Evolutionary conservation across 495 filamentous ascomycete species (phyloP), one percentile per base, ranked within the genome.

Genomic region (Penicillium samsonianum): DNA sequence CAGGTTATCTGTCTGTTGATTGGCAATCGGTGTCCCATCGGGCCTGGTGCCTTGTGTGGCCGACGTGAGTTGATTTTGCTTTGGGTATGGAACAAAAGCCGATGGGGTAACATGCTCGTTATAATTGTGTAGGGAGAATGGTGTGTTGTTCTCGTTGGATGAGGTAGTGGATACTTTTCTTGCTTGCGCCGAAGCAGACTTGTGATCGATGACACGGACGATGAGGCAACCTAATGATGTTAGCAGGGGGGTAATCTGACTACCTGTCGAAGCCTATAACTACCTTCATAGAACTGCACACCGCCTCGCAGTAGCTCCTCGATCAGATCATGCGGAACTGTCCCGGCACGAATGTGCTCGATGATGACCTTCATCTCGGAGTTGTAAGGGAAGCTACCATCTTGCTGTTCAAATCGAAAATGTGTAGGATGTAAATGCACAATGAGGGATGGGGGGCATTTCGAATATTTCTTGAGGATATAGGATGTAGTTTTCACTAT

Each of bases 401-500:
- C 91, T 74, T 96, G 92, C 58, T 91, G 85, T 61, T 98, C 94
- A 71, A 99, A 96, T 47, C 90, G 88, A 68, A 96, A 97, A 73
- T 96, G 84, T 5, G 80, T 88, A 4, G 85, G 82, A 67, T 96
- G 86, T 1, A 99, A 75, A 72, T 98, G 92, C 35, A 99, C 73
- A 41, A 92, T 84, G 9, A 98, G 76, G 11, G 91, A 96, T 0
- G 95, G 93, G 12, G 83, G 83, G 10, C 76, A 77, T 62, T 87
- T 92, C 5, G 80, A 74, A 70, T 86, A 95, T 75, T 93, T 96
- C 64, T 82, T 84, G 2, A 98, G 82, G 45, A 98, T 90, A 65
- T 96, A 88, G 5, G 79, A 68, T 22, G 85, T 83, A 26, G 84
- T 88, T 68, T 86, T 82, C 30, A 90, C 86, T 89, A 49, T 38